phyloP scores from a whole-genome alignment of 2,329 filamentous ascomycete species.

The Colletotrichum godetiae region DNA sequence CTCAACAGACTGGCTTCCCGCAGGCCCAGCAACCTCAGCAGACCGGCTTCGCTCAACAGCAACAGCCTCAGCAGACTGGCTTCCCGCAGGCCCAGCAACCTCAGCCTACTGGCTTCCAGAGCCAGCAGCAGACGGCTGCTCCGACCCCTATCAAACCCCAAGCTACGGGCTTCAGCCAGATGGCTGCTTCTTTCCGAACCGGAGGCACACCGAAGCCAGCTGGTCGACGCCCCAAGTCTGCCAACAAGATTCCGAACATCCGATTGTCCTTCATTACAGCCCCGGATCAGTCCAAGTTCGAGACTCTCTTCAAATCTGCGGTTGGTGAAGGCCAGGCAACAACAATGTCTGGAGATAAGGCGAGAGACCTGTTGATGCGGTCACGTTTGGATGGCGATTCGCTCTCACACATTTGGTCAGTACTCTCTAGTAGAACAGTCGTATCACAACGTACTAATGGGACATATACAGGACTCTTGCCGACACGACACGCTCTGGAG shows the following conservation, averaged over 20 bases:
- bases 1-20: constrained; percentile 56
- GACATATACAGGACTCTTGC: constrained; percentile 77
- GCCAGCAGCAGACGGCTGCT: constrained; percentile 62
- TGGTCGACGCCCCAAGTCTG: constrained; percentile 61
- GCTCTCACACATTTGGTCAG: constrained; percentile 91
- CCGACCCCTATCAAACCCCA: constrained; percentile 72
- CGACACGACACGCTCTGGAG: constrained; percentile 95
- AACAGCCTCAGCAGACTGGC: constrained; percentile 53
- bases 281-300: constrained; percentile 94
- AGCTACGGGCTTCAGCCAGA: constrained; percentile 73
- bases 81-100: constrained; percentile 56
- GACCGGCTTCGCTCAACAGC: constrained; percentile 54
- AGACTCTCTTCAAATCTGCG: constrained; percentile 96
- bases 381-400: constrained; percentile 90
- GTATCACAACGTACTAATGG: constrained; percentile 37
- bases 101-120: constrained; percentile 57
- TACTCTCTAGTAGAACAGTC: background rate
- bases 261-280: constrained; percentile 96
- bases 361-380: constrained; percentile 86
- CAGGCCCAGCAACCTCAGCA: constrained; percentile 57
- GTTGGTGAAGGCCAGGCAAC: constrained; percentile 80
- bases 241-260: constrained; percentile 90
- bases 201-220: constrained; percentile 57
- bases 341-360: constrained; percentile 92
- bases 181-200: constrained; percentile 74